Evolutionary conservation across 1,139 yeast species (phyloP), one percentile per base, ranked within the genome.

Genomic region (Arxiozyma heterogenica): DNA sequence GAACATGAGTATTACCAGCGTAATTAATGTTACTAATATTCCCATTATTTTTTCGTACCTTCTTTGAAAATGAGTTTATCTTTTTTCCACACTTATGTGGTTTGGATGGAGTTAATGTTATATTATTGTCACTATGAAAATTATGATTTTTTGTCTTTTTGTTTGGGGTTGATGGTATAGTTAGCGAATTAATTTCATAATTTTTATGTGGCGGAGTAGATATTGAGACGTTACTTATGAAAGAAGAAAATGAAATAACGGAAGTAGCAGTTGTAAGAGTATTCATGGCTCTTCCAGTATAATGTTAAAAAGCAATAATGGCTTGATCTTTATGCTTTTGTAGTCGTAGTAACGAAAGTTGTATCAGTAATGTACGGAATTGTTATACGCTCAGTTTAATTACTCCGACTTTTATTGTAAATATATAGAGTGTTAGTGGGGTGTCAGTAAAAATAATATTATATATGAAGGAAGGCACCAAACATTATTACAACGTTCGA

Each of bases 121-220:
- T 23, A 5, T 22, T 41, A 6, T 22, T 41, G 3, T 47, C 30
- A 41, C 27, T 38, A 4, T 22, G 30, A 23, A 27, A 12, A 41
- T 47, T 38, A 44, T 47, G 44, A 7, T 39, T 41, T 44, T 39
- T 51, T 2, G 25, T 44, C 39, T 54, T 57, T 39, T 59, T 59
- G n/a, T 52, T 55, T 21, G 61, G 61, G 23, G 61, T 58, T 1
- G 53, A 51, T 44, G 62, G 62, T 44, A 54, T 22, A 2, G 42
- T 44, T 11, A 47, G n/a, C 3, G 34, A 22, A 5, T 27, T 25
- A 25, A 17, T 48, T 5, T 23, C 25, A 4, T 47, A 27, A 4
- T 47, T 51, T 39, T 55, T 54, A 5, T 55, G 52, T 25, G 21
- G 44, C 17, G 60, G 60, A 3, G 60, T 58, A 17, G 56, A 53